phyloP scores from a whole-genome alignment of 495 filamentous ascomycete genomes.

The Stereocaulon alpinum region DNA sequence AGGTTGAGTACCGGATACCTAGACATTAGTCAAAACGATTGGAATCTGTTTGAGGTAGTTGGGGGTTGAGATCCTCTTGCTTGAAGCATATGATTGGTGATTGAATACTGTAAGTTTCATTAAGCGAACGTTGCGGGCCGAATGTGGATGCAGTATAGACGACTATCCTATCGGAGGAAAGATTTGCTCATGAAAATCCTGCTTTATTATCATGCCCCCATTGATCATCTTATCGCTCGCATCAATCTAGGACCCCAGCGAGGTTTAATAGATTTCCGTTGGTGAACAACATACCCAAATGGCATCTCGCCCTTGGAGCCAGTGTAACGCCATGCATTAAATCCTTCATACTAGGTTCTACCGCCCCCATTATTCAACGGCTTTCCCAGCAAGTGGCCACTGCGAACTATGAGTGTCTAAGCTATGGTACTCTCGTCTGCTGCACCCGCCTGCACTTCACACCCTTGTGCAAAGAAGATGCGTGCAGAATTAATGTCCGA shows the following conservation, averaged over 20 bases:
- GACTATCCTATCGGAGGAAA: background rate
- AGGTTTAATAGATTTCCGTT: background rate
- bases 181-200: background rate
- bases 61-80: background rate
- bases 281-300: conserved; percentile 1
- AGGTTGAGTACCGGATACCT: too few relatives aligned
- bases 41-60: too few relatives aligned
- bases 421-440: conserved; percentile 10
- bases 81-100: background rate
- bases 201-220: background rate
- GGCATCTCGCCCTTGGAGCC: background rate
- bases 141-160: background rate
- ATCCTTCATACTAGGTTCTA: background rate
- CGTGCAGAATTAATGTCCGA: conserved; percentile 49
- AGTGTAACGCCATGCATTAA: background rate
- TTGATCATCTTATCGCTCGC: background rate
- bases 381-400: background rate
- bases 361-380: background rate
- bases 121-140: background rate
- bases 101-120: background rate
- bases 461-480: conserved; percentile 80
- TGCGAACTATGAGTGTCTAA: background rate
- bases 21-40: too few relatives aligned
- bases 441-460: conserved; percentile 20
- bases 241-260: background rate